These are phyloP conservation scores for Fusarium avenaceum DNA, from an alignment of 2,329 filamentous ascomycete species.

Conservation along the genomic window DNA sequence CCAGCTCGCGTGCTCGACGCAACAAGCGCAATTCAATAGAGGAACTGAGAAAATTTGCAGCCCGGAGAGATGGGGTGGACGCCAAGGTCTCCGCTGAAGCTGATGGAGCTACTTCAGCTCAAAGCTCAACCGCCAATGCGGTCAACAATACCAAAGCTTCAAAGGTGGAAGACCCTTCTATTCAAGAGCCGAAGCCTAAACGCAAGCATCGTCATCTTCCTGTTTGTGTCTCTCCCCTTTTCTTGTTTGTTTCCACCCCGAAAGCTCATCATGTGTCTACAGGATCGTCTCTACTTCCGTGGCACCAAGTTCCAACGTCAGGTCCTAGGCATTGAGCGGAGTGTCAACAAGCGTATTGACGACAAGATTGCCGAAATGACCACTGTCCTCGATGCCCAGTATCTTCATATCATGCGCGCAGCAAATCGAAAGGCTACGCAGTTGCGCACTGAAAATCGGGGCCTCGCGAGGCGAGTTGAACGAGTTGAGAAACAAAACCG, in stretches of 20 bases:
- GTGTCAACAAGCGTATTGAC: background rate
- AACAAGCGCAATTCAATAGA: background rate
- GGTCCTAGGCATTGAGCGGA: conserved; percentile 5
- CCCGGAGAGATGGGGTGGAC: background rate
- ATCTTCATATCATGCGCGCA: background rate
- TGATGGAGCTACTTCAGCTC: background rate
- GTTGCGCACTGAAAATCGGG: too few relatives aligned
- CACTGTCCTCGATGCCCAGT: background rate
- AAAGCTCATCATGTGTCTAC: background rate
- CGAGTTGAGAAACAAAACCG: too few relatives aligned
- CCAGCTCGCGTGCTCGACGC: background rate
- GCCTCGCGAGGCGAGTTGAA: too few relatives aligned
- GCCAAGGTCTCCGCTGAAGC: background rate
- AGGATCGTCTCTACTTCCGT: conserved; percentile 26
- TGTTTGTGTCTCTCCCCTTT: background rate
- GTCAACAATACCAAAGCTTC: background rate
- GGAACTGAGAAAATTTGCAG: background rate
- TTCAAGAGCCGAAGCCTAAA: too few relatives aligned
- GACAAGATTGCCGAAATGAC: background rate
- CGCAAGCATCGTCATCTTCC: conserved; percentile 20
- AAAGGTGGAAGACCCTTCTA: background rate
- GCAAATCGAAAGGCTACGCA: too few relatives aligned
- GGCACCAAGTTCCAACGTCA: background rate
- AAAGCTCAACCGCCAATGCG: background rate
- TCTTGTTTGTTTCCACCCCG: background rate